A percentile compares a stretch with the other conserved stretches of the same genome.
These are phyloP conservation scores for Papiliotrema flavescens DNA, from an alignment of 1,284 basidiomycete genomes.

Conservation along the genomic window DNA sequence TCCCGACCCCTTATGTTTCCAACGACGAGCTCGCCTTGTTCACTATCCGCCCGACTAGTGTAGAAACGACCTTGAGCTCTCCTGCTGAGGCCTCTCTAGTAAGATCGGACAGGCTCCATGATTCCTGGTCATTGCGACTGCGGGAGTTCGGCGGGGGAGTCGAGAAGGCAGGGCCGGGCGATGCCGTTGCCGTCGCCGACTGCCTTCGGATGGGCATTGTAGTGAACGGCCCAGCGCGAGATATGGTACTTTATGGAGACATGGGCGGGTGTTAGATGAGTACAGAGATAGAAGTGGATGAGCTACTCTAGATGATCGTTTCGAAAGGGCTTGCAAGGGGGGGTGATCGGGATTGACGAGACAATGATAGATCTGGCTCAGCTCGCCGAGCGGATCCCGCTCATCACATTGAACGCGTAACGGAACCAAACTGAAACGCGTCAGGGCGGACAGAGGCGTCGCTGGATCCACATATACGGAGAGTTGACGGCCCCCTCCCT, in stretches of 20 bases:
- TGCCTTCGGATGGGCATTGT: constrained; percentile 2
- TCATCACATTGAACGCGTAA: not conserved
- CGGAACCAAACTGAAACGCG: constrained; percentile 1
- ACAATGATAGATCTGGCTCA: not conserved
- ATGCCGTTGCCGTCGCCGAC: constrained; percentile 1
- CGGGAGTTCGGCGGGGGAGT: not conserved
- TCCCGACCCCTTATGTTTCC: not conserved
- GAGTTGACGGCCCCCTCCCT: no score
- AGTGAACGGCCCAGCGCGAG: not conserved
- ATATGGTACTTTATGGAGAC: not conserved
- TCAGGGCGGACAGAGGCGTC: not conserved
- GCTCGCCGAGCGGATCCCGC: not conserved
- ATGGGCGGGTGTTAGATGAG: not conserved
- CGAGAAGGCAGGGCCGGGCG: constrained; percentile 2
- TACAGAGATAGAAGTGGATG: not conserved
- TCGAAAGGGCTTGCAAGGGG: not conserved
- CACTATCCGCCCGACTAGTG: constrained; percentile 36
- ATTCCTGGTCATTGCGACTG: not conserved
- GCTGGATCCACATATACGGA: no score
- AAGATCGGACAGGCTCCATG: not conserved
- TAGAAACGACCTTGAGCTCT: constrained; percentile 36
- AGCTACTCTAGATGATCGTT: not conserved
- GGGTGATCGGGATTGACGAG: not conserved
- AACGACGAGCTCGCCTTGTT: constrained; percentile 32
- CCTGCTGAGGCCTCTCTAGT: constrained; percentile 8